Evolutionary conservation across 1,284 basidiomycete genomes (phyloP), one percentile per base, ranked within the genome.

Genomic region (Rhodotorula sp.): DNA sequence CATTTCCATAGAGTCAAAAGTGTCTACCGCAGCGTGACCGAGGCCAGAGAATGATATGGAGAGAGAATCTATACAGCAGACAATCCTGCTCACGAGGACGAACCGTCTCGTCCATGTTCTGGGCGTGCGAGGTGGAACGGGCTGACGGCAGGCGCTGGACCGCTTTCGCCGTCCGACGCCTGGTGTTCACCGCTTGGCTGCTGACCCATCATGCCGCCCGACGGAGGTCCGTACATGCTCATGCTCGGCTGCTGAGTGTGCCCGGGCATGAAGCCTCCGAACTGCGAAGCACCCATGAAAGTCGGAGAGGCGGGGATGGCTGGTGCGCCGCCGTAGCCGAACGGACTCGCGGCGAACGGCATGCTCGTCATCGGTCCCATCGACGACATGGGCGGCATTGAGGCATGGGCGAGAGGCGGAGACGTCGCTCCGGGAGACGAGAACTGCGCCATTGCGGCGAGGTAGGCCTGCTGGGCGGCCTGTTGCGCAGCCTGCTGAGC

Each of bases 401-500:
- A 60, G 31, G 55, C 62, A 28, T 64, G 71, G 34, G 59, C 45
- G 61, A 72, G 64, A 3, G 67, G 52, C 21, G 71, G 68, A 14
- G 68, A 67, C 1, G 21, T 48, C 55, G 47, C 54, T 34, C 52
- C 57, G n/a, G 62, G 59, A 47, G 50, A 54, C 2, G 52, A 47
- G 72, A 77, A 77, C 43, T 71, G 67, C 50, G 69, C 57, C 76
- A 77, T 77, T 8, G 76, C 76, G 47, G 73, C 70, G 38, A 77
- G 56, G 62, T 76, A 77, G 47, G 76, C 76, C 49, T 75, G 71
- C 45, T 75, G 76, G 8, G 75, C 75, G 16, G 75, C 75, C 10
- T 47, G 50, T 50, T 71, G 66, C 15, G 71, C 71, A 0, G 91
- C 92, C 16, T 63, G 71, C 38, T 75, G 76, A 12, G 75, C 75